Base-by-base conservation (phyloP, 2,329 filamentous ascomycete species). In the Coniochaeta ligniaria region DNA sequence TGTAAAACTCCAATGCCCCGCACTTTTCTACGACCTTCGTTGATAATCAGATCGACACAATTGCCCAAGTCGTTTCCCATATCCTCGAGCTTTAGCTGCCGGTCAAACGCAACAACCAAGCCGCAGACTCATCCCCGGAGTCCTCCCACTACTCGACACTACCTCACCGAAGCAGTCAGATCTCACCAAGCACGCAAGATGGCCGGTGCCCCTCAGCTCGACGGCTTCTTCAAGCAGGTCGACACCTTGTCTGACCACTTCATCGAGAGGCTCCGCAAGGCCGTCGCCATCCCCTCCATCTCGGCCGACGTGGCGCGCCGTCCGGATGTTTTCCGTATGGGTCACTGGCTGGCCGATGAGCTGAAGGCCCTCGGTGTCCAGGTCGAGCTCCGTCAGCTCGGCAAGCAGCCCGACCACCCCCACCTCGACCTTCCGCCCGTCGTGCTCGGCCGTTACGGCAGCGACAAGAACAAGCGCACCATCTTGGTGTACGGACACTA, bases 401-500 rank as follows among this genome's bases (percentile, higher is more conserved):
- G 95, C 72, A 92, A 93, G 78, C 94, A 99, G 79, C 93, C 92
- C 60, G 90, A 91, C 72, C 92, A 92, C 73, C 92, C 96, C 72
- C 83, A 93, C 68, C 87, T 99, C 67, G 88, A 96, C 60, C 88
- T 99, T 17, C 95, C 95, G 3, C 95, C 95, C 1, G 93, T 96
- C 58, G 86, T 99, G 60, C 85, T 99, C 64, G 94, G 89, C 57
- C 89, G 95, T 67, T 98, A 98, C 75, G 93, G 95, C 67, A 91
- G 86, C 75, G 93, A 98, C 75, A 88, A 90, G 76, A 91, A 85
- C 75, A 99, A 98, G 85, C 86, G 91, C 63, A 98, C 93, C 38
- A 95, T 99, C 67, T 83, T 99, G 63, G 92, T 99, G 55, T 99
- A 99, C 72, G 95, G 95, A 56, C 95, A 99, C 81, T 99, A 99